Evolutionary conservation across 805 yeast species (phyloP).

Genomic region (Ogataea haglerorum): DNA sequence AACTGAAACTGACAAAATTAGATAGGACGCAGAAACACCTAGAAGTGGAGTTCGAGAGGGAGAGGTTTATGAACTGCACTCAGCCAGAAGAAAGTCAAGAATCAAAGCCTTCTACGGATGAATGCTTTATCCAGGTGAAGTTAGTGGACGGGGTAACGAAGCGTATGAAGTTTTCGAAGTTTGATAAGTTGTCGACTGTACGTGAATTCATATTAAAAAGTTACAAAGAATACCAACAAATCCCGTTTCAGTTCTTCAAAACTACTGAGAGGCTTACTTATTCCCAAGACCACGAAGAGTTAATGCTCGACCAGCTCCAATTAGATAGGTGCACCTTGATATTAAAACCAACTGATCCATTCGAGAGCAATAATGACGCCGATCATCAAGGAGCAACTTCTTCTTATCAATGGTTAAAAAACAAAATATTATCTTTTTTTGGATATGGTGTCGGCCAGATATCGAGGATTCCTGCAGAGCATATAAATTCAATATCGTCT

Average conservation of each 20-base stretch:
- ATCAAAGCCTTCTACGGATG: no score
- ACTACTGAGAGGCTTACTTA: constrained; percentile 63
- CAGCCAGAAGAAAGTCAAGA: no score
- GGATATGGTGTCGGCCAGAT: no score
- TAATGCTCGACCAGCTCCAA: constrained; percentile 49
- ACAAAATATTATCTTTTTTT: constrained; percentile 13
- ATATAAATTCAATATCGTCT: background rate
- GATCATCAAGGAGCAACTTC: constrained; percentile 11
- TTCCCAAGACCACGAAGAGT: constrained; percentile 56
- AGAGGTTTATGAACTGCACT: no score
- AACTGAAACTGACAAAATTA: no score
- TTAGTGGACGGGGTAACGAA: constrained; percentile 64
- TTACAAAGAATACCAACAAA: constrained; percentile 44
- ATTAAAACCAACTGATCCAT: constrained; percentile 52
- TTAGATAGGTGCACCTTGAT: constrained; percentile 69
- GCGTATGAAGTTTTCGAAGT: constrained; percentile 45
- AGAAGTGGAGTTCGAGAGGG: no score
- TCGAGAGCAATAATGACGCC: constrained; percentile 16
- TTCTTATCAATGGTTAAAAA: constrained; percentile 26
- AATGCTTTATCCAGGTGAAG: constrained; percentile 45
- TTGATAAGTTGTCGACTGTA: constrained; percentile 51
- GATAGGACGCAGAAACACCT: no score
- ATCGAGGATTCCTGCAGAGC: background rate
- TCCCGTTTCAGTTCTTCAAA: constrained; percentile 48
- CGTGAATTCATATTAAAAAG: constrained; percentile 56